Base-by-base conservation (phyloP, 2,329 filamentous ascomycete species). In the Aureobasidium sp. region DNA sequence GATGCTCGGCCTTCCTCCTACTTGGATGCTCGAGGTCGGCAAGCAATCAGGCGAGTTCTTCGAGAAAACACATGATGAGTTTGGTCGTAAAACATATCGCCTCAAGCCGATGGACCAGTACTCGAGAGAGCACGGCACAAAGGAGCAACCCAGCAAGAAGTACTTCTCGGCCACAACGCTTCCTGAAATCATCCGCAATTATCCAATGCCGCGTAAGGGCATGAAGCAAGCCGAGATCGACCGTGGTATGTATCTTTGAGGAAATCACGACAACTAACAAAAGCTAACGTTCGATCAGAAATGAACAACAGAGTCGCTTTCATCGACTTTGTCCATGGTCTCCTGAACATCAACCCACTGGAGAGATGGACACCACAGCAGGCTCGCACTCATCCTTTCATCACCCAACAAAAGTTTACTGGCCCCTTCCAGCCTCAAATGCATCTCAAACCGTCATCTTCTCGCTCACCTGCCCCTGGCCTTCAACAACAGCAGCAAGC, bases 1-100 rank as follows among this genome's bases (percentile, higher is more conserved):
- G 76, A 99, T 99, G 94, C 83, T 99, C 9, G 94, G 94, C 11
- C 87, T 96, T 67, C 93, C 94, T 1, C 93, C 91, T 41, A 95
- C 91, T 66, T 99, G 94, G 94, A 99, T 99, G 94, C 83, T 99
- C 62, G 94, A 99, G 73, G 95, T 96, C 83, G 94, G 94, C 69
- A 99, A 99, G 76, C 94, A 99, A 74, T 90, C 93, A 0, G 90
- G 91, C 48, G 92, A 97, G 69, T 99, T 99, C 73, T 99, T 96
- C 70, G 93, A 99, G 75, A 97, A 97, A 77, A 81, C 82, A 15
- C 85, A 87, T 66, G 94, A 99, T 71, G 94, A 99, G 71, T 99
- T 90, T 70, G 93, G 93, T 42, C 85, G 94, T 66, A 88, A 91
- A 69, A 92, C 87, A 7, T 97, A 96, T 73, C 86, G 93, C 59